Evolutionary conservation across 208 protist genomes (phyloP).

Genomic region (Trypanosoma avium): DNA sequence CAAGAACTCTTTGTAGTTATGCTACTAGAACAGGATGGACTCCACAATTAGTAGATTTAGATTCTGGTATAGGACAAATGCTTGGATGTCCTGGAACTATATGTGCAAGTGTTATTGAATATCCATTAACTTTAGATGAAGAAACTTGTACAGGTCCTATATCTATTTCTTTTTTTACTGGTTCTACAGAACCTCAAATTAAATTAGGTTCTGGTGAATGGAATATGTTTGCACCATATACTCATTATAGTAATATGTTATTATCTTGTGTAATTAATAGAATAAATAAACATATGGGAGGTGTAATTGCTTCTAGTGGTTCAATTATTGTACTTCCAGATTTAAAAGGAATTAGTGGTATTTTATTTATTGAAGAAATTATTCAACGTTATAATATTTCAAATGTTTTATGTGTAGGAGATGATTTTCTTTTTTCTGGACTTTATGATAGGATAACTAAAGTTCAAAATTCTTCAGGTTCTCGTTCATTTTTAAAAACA

Average conservation of each 20-base stretch:
- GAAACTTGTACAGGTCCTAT: conserved; percentile 48
- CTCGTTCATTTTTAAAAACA: conserved; percentile 20
- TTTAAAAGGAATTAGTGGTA: conserved; percentile 52
- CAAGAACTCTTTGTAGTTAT: conserved; percentile 71
- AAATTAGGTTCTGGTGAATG: conserved; percentile 33
- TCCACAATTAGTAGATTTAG: conserved; percentile 72
- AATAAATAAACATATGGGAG: conserved; percentile 42
- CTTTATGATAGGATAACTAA: conserved; percentile 37
- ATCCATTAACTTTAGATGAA: conserved; percentile 69
- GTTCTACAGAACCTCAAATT: conserved; percentile 57
- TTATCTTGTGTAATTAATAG: conserved; percentile 40
- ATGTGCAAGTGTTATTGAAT: conserved; percentile 64
- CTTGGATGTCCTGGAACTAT: conserved; percentile 68
- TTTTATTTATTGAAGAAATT: conserved; percentile 67
- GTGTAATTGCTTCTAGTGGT: conserved; percentile 69
- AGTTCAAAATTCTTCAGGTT: conserved; percentile 11
- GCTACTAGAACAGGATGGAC: conserved; percentile 75
- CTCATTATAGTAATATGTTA: conserved; percentile 56
- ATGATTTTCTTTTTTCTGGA: conserved; percentile 77
- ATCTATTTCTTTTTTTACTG: conserved; percentile 76
- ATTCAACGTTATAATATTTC: conserved; percentile 60
- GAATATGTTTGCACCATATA: conserved; percentile 54
- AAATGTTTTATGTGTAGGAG: conserved; percentile 66
- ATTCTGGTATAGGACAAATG: conserved; percentile 52
- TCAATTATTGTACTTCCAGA: conserved; percentile 70